These are phyloP conservation scores for Oxyria digyna DNA, from an alignment of 148 eudicot genomes.

Conservation along the genomic window DNA sequence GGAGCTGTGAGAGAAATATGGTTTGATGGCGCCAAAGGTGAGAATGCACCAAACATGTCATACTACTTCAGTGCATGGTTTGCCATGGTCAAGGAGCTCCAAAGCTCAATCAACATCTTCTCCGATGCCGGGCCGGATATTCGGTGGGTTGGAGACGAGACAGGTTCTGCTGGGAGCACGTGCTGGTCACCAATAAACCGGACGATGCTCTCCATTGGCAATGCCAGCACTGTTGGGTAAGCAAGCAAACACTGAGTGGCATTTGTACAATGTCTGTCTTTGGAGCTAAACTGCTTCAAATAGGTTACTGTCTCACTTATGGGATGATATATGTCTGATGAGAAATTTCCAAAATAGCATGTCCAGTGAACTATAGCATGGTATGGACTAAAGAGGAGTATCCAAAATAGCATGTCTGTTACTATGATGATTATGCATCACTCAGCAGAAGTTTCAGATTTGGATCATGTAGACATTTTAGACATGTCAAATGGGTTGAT, in stretches of 20 bases:
- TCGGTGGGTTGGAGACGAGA: conserved; percentile 83
- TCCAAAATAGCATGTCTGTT: not conserved
- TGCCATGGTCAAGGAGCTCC: conserved; percentile 69
- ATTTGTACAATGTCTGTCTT: not conserved
- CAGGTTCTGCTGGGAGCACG: conserved; percentile 62
- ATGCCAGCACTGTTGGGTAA: conserved; percentile 57
- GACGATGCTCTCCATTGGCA: conserved; percentile 66
- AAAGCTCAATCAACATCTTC: conserved; percentile 80
- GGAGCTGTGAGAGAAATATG: conserved; percentile 74
- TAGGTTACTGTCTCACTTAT: not conserved
- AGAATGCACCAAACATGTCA: conserved; percentile 65
- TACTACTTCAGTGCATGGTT: conserved; percentile 79
- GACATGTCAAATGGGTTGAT: not conserved
- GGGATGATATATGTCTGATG: not conserved
- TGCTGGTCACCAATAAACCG: conserved; percentile 83
- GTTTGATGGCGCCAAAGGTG: conserved; percentile 91
- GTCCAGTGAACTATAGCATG: not conserved
- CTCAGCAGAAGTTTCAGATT: not conserved
- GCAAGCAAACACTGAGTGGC: conserved; percentile 28
- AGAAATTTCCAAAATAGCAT: not conserved
- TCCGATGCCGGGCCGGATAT: conserved; percentile 87
- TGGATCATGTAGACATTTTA: not conserved
- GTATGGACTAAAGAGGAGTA: not conserved
- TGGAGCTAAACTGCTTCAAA: not conserved
- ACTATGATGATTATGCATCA: not conserved